Evolutionary conservation across 371 early-diverging fungal genomes (phyloP), one percentile per base, ranked within the genome.

Genomic region (Syncephalastrum monosporum): DNA sequence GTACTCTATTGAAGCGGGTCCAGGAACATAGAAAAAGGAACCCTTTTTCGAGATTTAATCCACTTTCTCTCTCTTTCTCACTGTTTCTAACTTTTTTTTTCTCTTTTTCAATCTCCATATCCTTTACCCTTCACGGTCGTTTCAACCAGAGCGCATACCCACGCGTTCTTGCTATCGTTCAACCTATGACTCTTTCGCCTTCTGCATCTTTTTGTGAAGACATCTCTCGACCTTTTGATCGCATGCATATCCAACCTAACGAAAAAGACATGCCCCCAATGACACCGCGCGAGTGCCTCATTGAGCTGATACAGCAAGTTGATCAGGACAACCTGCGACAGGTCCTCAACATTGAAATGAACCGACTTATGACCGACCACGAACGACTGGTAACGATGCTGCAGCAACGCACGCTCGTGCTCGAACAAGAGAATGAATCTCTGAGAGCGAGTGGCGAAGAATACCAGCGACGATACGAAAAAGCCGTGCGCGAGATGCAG

Each of bases 401-500:
- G 23, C 68, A 75, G 23, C 70, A 75, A 27, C 59, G 75, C 17
- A 56, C 70, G 10, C 67, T 69, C 15, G 47, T 65, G 19, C 50
- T 75, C 3, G 72, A 72, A 50, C 68, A 68, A 44, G 71, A 75
- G 51, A 68, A 68, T 21, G 66, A 67, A 24, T 53, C 65, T 7
- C 56, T 75, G n/a, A 61, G 59, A 44, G 23, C 23, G 10, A 43
- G 44, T 2, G 58, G 61, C 38, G 59, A 59, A 7, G 62, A 38
- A 16, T 59, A 66, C 46, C 72, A 72, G 15, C 54, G 63, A 4
- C 58, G 73, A 25, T 74, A 77, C 42, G 78, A 77, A 50, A 77
- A 77, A 33, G 78, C 78, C 4, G 78, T 77, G 8, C 67, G 78
- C 5, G 78, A 77, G 48, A 72, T 74, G 69, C 78, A 77, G 50